These are phyloP conservation scores for Cryphonectria radicalis DNA, from an alignment of 2,329 filamentous ascomycete genomes.

Conservation along the genomic window DNA sequence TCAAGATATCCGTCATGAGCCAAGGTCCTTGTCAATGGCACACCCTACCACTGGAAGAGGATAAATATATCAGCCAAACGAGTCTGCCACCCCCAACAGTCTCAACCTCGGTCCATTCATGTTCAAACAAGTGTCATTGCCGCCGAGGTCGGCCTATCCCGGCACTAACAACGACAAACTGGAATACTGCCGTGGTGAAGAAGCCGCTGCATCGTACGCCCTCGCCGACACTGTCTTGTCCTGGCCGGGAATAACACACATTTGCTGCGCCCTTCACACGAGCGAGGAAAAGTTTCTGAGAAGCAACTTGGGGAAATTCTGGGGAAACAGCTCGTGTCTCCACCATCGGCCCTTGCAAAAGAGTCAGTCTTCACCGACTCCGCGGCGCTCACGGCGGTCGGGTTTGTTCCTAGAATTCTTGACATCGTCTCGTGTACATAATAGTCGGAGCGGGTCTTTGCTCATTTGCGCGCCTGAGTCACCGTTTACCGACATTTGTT, in stretches of 20 bases:
- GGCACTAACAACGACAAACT: conserved; percentile 4
- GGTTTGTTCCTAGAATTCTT: neutral
- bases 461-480: neutral
- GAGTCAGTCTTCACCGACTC: conserved; percentile 2
- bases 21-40: neutral
- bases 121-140: neutral
- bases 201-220: neutral
- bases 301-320: neutral
- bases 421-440: neutral
- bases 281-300: neutral
- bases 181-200: neutral
- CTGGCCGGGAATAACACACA: conserved; percentile 2
- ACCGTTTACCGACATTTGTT: neutral
- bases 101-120: neutral
- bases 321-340: conserved; percentile 9
- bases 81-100: neutral
- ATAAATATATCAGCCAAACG: too few species aligned
- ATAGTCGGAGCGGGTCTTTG: neutral
- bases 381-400: neutral
- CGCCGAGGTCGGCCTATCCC: conserved; percentile 23
- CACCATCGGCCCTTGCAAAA: conserved; percentile 1
- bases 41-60: neutral
- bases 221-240: neutral
- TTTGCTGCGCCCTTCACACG: neutral
- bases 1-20: neutral